phyloP scores from a whole-genome alignment of 2,329 filamentous ascomycete species.

The Alternaria atra region DNA sequence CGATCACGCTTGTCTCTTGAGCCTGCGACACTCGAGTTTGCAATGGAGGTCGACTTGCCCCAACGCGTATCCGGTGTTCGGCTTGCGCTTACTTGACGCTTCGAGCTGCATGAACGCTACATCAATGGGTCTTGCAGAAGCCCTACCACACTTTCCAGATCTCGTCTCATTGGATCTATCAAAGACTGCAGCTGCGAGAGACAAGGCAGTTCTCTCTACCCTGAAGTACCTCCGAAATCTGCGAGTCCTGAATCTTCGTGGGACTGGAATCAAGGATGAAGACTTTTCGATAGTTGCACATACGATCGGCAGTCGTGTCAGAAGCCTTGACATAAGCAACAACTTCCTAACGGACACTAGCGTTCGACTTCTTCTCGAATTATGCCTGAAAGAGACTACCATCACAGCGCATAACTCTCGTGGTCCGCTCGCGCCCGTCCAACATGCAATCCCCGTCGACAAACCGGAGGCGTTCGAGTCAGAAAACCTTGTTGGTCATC shows the following conservation, averaged over 20 bases:
- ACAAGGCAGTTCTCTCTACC: conserved; percentile 58
- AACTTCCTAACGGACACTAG: conserved; percentile 67
- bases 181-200: conserved; percentile 60
- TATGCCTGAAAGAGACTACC: conserved; percentile 56
- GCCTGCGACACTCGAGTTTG: conserved; percentile 53
- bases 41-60: conserved; percentile 33
- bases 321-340: conserved; percentile 65
- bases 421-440: conserved; percentile 32
- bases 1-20: conserved; percentile 66
- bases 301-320: conserved; percentile 61
- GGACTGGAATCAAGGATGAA: conserved; percentile 62
- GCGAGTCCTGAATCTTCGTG: conserved; percentile 65
- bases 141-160: conserved; percentile 62
- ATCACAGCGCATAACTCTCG: conserved; percentile 19
- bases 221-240: conserved; percentile 60
- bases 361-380: conserved; percentile 60
- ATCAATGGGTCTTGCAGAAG: conserved; percentile 61
- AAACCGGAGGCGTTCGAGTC: conserved; percentile 45
- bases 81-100: conserved; percentile 65
- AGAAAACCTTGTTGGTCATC: conserved; percentile 62
- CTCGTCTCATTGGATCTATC: conserved; percentile 69
- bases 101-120: conserved; percentile 68
- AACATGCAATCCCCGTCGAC: conserved; percentile 46
- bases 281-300: conserved; percentile 63
- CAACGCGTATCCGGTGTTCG: conserved; percentile 51